These are phyloP conservation scores for Pestalotiopsis sp. DNA, from an alignment of 2,329 filamentous ascomycete genomes.

Conservation along the genomic window DNA sequence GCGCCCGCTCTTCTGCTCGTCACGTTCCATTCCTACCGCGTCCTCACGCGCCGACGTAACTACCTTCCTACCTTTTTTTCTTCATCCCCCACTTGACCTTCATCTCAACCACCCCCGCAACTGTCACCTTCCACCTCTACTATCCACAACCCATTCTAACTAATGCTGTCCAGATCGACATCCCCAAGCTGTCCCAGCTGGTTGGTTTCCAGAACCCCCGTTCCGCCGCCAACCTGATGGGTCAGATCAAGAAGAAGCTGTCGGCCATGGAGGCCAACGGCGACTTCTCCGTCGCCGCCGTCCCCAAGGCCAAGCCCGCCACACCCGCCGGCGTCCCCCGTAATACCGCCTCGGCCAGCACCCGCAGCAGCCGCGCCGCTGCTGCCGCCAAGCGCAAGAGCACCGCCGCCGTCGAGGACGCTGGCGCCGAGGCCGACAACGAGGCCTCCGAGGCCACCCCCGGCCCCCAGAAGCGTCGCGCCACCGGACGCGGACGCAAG, in stretches of 20 bases:
- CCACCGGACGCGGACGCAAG: neutral
- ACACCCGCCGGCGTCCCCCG: neutral
- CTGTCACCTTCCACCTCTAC: neutral
- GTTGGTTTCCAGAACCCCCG: conserved; percentile 8
- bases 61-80: neutral
- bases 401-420: neutral
- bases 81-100: neutral
- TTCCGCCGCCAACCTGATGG: neutral
- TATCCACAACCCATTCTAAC: neutral
- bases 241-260: conserved; percentile 12
- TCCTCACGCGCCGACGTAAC: neutral
- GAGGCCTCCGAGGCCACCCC: neutral
- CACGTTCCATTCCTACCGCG: neutral
- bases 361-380: neutral
- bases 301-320: too few species aligned
- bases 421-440: neutral
- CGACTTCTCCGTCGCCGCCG: neutral
- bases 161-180: neutral
- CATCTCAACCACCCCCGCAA: neutral
- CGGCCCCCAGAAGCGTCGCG: neutral
- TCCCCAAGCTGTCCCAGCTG: conserved; percentile 1
- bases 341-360: neutral
- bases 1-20: too few species aligned
- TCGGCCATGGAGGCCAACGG: neutral
- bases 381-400: conserved; percentile 2